These are phyloP conservation scores for Zasmidium citrigriseum DNA, from an alignment of 2,329 filamentous ascomycete species.

Conservation along the genomic window DNA sequence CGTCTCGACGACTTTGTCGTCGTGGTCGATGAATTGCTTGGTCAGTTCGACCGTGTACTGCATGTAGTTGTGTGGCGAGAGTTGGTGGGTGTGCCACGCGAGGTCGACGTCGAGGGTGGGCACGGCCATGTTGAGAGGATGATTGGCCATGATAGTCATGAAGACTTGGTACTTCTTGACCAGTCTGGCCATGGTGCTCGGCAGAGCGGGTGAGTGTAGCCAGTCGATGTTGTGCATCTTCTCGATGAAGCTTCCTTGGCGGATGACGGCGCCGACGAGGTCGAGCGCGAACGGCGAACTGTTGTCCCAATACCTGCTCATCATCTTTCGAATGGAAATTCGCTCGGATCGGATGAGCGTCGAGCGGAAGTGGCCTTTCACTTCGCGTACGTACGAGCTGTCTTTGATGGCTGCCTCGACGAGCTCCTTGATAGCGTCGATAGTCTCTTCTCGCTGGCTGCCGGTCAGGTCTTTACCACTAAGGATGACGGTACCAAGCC, in stretches of 20 bases:
- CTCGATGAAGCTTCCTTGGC: conserved; percentile 66
- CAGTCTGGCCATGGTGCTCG: conserved; percentile 64
- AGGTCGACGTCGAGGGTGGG: conserved; percentile 75
- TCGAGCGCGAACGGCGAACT: conserved; percentile 65
- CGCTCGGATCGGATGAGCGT: conserved; percentile 18
- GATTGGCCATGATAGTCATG: conserved; percentile 56
- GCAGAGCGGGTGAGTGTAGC: conserved; percentile 69
- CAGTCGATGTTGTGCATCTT: conserved; percentile 79
- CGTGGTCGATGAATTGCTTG: conserved; percentile 71
- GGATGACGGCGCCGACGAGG: conserved; percentile 64
- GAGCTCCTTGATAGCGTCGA: conserved; percentile 48
- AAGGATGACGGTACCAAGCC: conserved; percentile 46
- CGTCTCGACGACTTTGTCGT: conserved; percentile 77
- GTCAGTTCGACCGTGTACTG: conserved; percentile 53
- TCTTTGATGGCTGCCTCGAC: conserved; percentile 52
- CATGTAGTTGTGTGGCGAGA: conserved; percentile 66
- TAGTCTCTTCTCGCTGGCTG: not conserved
- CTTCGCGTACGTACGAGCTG: conserved; percentile 40
- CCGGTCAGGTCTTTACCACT: not conserved
- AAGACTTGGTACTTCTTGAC: conserved; percentile 67
- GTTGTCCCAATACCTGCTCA: conserved; percentile 71
- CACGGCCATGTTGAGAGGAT: conserved; percentile 56
- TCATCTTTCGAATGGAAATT: conserved; percentile 63
- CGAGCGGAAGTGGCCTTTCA: conserved; percentile 23
- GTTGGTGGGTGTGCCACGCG: conserved; percentile 80